phyloP scores from a whole-genome alignment of 2,329 filamentous ascomycete genomes.

The Alternaria sp. region DNA sequence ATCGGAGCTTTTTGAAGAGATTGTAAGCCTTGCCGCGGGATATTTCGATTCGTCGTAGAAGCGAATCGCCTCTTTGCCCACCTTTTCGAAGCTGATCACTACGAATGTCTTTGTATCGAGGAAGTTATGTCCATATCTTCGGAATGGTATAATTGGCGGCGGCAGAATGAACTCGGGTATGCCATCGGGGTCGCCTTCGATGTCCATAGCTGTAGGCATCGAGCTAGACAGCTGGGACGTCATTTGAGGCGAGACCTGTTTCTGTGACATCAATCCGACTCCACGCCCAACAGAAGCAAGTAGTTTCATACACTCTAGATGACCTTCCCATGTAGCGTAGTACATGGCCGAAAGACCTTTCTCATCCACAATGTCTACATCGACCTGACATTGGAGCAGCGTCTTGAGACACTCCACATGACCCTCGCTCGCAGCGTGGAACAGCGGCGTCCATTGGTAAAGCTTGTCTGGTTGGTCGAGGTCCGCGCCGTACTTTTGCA shows the following conservation, averaged over 20 bases:
- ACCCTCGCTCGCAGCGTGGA: constrained; percentile 95
- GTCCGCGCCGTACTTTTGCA: constrained; percentile 87
- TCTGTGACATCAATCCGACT: constrained; percentile 43
- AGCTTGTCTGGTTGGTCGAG: constrained; percentile 93
- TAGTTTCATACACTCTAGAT: constrained; percentile 91
- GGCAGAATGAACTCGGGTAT: constrained; percentile 93
- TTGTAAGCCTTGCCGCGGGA: constrained; percentile 90
- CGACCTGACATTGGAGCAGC: constrained; percentile 79
- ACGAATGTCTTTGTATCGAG: constrained; percentile 97
- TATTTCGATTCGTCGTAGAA: constrained; percentile 99
- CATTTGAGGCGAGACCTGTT: constrained; percentile 54
- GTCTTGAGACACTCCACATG: constrained; percentile 87
- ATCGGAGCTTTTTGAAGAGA: constrained; percentile 95
- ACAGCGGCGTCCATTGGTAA: constrained; percentile 95
- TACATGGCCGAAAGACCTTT: constrained; percentile 96
- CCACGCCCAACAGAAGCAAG: constrained; percentile 66
- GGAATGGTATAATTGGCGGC: constrained; percentile 92
- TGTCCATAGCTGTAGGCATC: constrained; percentile 55
- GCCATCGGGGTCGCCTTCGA: constrained; percentile 80
- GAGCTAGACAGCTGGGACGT: constrained; percentile 48
- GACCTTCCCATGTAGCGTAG: constrained; percentile 97
- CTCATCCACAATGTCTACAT: constrained; percentile 84
- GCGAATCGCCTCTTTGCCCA: constrained; percentile 76
- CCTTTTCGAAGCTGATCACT: constrained; percentile 86
- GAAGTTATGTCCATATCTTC: constrained; percentile 97